phyloP scores from a whole-genome alignment of 1,139 yeast species.

The Groenewaldozyma auringiensis region DNA sequence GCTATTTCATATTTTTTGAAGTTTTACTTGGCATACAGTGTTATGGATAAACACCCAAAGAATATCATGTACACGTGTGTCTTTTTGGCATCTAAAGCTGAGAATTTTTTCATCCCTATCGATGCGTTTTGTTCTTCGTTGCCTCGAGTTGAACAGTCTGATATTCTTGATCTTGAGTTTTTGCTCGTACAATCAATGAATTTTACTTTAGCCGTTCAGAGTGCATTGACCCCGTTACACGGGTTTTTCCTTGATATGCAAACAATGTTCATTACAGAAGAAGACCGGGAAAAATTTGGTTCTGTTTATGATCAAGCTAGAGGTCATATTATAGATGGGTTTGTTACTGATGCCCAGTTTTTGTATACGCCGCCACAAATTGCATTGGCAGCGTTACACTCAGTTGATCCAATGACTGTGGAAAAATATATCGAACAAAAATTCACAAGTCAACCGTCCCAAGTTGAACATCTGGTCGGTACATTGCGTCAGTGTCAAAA shows the following conservation, averaged over 20 bases:
- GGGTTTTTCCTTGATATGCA: slow-evolving; percentile 92
- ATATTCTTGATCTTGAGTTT: slow-evolving; percentile 73
- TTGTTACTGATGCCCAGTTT: slow-evolving; percentile 69
- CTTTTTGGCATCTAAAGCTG: slow-evolving; percentile 87
- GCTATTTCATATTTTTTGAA: slow-evolving; percentile 76
- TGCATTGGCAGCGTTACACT: slow-evolving; percentile 76
- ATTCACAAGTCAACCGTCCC: slow-evolving; percentile 29
- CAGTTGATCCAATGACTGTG: slow-evolving; percentile 55
- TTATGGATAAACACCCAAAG: slow-evolving; percentile 84
- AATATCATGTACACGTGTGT: slow-evolving; percentile 72
- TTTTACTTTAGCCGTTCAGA: slow-evolving; percentile 80
- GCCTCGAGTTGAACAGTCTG: slow-evolving; percentile 52
- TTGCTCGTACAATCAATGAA: slow-evolving; percentile 61
- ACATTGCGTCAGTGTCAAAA: slow-evolving; percentile 21
- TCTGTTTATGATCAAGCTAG: slow-evolving; percentile 58
- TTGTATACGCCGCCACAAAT: slow-evolving; percentile 90
- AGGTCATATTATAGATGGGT: slow-evolving; percentile 51
- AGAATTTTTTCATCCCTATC: slow-evolving; percentile 80
- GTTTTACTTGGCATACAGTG: slow-evolving; percentile 71
- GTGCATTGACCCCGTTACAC: slow-evolving; percentile 78
- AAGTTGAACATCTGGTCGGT: slow-evolving; percentile 13
- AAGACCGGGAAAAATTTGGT: slow-evolving; percentile 22
- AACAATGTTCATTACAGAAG: slow-evolving; percentile 38
- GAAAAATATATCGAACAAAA: slow-evolving; percentile 59
- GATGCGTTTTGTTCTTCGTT: slow-evolving; percentile 69